These are phyloP conservation scores for Rossbeevera mucosa DNA, from an alignment of 768 basidiomycete genomes.

Conservation along the genomic window DNA sequence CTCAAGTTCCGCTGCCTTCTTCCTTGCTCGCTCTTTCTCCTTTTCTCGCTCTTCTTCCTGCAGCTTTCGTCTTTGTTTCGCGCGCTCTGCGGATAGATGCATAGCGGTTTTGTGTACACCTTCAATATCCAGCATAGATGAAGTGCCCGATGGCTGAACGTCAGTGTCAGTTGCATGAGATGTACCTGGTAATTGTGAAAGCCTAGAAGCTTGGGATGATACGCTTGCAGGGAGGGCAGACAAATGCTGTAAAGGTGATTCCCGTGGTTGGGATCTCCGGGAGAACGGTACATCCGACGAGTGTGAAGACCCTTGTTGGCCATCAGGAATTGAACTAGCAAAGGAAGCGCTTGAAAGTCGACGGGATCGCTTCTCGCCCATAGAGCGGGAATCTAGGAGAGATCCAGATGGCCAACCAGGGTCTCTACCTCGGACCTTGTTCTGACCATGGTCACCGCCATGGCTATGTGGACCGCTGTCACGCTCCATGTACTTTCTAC, in stretches of 20 bases:
- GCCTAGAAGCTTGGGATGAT: constrained; percentile 11
- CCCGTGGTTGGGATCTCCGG: constrained; percentile 40
- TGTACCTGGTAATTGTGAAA: constrained; percentile 41
- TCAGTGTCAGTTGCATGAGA: constrained; percentile 42
- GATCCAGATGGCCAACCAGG: constrained; percentile 6
- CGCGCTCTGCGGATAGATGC: constrained; percentile 82
- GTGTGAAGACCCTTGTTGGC: constrained; percentile 19
- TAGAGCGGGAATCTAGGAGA: constrained; percentile 15
- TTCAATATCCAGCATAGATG: constrained; percentile 47
- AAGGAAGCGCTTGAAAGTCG: constrained; percentile 22
- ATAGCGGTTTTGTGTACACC: constrained; percentile 70
- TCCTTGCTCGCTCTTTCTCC: constrained; percentile 73
- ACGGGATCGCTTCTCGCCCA: constrained; percentile 18
- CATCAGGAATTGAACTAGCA: constrained; percentile 19
- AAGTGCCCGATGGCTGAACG: constrained; percentile 15
- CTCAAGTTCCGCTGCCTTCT: constrained; percentile 75
- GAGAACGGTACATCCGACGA: constrained; percentile 18
- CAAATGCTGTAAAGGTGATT: constrained; percentile 36
- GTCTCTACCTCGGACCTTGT: constrained; percentile 18
- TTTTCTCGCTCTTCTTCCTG: constrained; percentile 82
- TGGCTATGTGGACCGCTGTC: constrained; percentile 10
- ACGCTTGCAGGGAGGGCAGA: constrained; percentile 20
- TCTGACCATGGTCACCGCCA: constrained; percentile 18
- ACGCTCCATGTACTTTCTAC: constrained; percentile 17
- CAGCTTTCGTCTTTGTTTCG: constrained; percentile 70